Conservation (phyloP, 225 moss, liverwort and hornwort genomes). For the Polytrichum formosum region DNA sequence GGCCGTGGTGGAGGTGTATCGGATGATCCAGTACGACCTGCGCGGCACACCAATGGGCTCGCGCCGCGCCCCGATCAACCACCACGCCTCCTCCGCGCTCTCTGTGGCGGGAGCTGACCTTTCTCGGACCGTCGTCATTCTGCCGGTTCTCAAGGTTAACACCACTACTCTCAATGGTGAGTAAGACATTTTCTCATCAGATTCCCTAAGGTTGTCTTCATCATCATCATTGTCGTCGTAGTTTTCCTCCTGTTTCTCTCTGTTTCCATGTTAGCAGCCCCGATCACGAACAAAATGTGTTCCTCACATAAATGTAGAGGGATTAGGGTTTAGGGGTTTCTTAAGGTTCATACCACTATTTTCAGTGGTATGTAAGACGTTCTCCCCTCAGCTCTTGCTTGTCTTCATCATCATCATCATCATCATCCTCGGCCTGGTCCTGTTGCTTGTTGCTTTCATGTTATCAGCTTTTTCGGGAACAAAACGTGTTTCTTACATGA, state of each 20-base stretch:
- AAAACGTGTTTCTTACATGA: too few relatives aligned
- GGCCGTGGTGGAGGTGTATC: constrained; percentile 90
- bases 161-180: constrained; percentile 71
- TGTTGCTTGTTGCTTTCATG: background rate
- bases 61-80: constrained; percentile 77
- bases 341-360: too few relatives aligned
- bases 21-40: constrained; percentile 95
- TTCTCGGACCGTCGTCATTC: constrained; percentile 82
- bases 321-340: constrained; percentile 25
- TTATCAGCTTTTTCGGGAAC: too few relatives aligned
- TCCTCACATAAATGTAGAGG: background rate
- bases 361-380: too few relatives aligned
- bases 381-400: too few relatives aligned
- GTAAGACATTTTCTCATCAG: background rate
- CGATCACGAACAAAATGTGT: too few relatives aligned
- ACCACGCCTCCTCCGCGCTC: constrained; percentile 77
- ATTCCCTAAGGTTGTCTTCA: too few relatives aligned
- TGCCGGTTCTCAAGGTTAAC: constrained; percentile 74
- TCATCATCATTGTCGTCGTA: too few relatives aligned
- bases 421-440: background rate
- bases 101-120: constrained; percentile 78
- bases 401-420: too few relatives aligned
- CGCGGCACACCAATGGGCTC: constrained; percentile 79
- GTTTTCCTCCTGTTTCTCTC: too few relatives aligned
- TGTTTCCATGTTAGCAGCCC: too few relatives aligned